Base-by-base conservation (phyloP, 441 rosid genomes). In the Populus tomentosa region DNA sequence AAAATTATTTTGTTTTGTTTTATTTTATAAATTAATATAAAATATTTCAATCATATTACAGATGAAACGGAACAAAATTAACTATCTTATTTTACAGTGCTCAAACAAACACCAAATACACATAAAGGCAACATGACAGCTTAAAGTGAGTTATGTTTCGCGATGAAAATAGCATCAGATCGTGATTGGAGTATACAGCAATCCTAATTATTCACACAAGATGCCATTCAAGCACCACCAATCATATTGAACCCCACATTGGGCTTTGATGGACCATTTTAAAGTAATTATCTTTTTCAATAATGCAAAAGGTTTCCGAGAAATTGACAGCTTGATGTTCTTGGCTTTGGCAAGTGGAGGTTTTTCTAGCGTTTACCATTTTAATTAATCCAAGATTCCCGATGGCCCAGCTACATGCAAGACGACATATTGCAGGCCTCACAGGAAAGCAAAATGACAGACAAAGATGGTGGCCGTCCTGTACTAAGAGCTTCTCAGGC, bases 401-500 rank as follows among this genome's bases (percentile, higher is more conserved):
- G 18, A 14, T 35, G 72, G 73, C 68, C 42, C 42, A 13, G 1
- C 35, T 50, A 28, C 13, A 9, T 4, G 40, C 36, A 71, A 46
- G 50, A 71, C 0, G 65, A 63, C 50, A 21, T 3, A 13, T 56
- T 10, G 6, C 56, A 24, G 21, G 21, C 23, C 24, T 10, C 40
- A 56, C 3, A 4, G 13, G 16, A 14, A 14, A 46, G 56, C 69
- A 35, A 30, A 62, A 62, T 9, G 74, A 21, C 81, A 74, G 33
- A 28, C 7, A 72, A 26, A 61, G 46, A 61, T 21, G 62, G 50
- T 35, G 32, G 65, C 35, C 23, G n/a, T 33, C 32, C 8, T 30
- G 11, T 28, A 8, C 56, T 13, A 16, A 59, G 68, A 16, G 69
- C 76, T 67, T 77, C 75, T 72, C 80, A 7, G 64, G 33, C 78